Evolutionary conservation across 2,329 filamentous ascomycete genomes (phyloP).

Genomic region (Scytalidium sp.): DNA sequence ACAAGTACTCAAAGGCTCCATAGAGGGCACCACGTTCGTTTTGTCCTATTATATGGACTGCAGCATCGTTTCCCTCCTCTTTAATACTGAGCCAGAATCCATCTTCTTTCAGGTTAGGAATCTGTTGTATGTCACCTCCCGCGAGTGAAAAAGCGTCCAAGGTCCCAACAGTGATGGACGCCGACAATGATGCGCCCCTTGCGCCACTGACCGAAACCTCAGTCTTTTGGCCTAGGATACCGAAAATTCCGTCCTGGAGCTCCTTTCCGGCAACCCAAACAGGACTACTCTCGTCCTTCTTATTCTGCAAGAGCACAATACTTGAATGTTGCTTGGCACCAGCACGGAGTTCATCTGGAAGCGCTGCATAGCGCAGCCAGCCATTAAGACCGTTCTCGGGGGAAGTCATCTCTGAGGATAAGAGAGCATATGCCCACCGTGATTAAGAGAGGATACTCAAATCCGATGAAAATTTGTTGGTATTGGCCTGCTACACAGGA

Average conservation of each 20-base stretch:
- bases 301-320: slow-evolving; percentile 53
- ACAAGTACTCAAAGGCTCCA: slow-evolving; percentile 67
- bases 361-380: slow-evolving; percentile 62
- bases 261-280: slow-evolving; percentile 58
- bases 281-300: slow-evolving; percentile 49
- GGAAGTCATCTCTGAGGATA: too few relatives aligned
- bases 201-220: too few relatives aligned
- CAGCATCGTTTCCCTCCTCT: too few relatives aligned
- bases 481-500: too few relatives aligned
- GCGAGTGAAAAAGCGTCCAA: slow-evolving; percentile 36
- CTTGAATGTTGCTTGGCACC: slow-evolving; percentile 42
- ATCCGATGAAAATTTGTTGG: too few relatives aligned
- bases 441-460: too few relatives aligned
- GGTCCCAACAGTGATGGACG: too few relatives aligned
- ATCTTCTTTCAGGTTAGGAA: slow-evolving; percentile 46
- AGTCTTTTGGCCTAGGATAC: slow-evolving; percentile 58
- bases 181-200: too few relatives aligned
- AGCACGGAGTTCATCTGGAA: slow-evolving; percentile 37
- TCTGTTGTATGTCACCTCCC: slow-evolving; percentile 29
- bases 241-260: slow-evolving; percentile 52
- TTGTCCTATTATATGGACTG: slow-evolving; percentile 57
- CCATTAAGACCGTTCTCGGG: slow-evolving; percentile 60
- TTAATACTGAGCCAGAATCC: slow-evolving; percentile 59
- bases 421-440: too few relatives aligned
- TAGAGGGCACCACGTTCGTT: slow-evolving; percentile 68